Evolutionary conservation across 306 rosid genomes (phyloP).

Genomic region (Prunus mira): DNA sequence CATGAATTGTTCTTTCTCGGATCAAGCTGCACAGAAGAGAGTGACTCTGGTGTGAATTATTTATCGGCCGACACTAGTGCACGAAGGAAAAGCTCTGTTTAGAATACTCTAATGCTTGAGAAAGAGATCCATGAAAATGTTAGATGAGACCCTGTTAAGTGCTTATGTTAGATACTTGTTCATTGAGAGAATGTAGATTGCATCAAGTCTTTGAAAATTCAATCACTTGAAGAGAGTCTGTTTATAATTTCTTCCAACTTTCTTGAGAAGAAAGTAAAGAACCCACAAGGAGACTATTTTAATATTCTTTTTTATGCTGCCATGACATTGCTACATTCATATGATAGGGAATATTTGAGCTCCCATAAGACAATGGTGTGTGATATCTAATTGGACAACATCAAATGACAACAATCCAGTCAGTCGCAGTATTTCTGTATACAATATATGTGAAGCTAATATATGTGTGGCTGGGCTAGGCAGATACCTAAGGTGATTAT

Average conservation of each 20-base stretch:
- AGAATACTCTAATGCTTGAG: not conserved
- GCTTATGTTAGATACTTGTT: not conserved
- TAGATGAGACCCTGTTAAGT: too few relatives aligned
- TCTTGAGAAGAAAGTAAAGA: not conserved
- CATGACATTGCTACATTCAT: not conserved
- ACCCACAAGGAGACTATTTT: not conserved
- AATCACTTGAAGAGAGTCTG: not conserved
- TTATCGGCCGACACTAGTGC: not conserved
- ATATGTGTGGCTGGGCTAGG: not conserved
- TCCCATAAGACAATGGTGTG: too few relatives aligned
- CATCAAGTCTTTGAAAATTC: slow-evolving; percentile 5
- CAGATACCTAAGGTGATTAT: not conserved
- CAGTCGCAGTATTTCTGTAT: too few relatives aligned
- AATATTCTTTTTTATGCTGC: not conserved
- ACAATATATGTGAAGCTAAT: not conserved
- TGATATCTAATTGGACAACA: not conserved
- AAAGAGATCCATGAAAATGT: too few relatives aligned
- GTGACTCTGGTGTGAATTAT: not conserved
- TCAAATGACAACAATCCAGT: not conserved
- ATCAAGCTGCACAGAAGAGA: slow-evolving; percentile 18
- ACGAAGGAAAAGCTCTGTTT: not conserved
- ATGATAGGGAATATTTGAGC: not conserved
- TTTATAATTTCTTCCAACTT: not conserved
- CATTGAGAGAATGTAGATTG: not conserved
- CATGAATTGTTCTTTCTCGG: slow-evolving; percentile 6